Evolutionary conservation across 306 rosid genomes (phyloP), one percentile per base, ranked within the genome.

Genomic region (Medicago ruthenica): DNA sequence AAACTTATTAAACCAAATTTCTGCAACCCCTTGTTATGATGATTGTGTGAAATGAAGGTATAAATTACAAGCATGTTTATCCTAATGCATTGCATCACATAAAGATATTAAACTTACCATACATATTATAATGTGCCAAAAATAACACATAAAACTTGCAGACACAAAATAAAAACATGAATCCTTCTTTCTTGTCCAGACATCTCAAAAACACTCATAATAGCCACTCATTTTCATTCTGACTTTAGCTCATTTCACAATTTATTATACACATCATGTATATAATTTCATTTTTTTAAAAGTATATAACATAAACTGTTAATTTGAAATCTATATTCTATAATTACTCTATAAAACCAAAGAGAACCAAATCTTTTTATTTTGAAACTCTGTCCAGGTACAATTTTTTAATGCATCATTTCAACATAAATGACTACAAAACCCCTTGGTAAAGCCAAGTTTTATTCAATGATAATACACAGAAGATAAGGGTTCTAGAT

Each of bases 401-500:
- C 10, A 60, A 2, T 2, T 45, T 45, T 39, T 12, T 6, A 48
- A 15, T 48, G 55, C 55, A 48, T 48, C 55, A 48, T 48, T 48
- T 18, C 6, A 40, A 17, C 54, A 41, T 22, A 45, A 65, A 21
- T 14, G 11, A 67, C 14, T 50, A 47, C 20, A 62, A 44, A 44
- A 4, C 34, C 7, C 62, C 15, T 9, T 1, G 47, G 37, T 9
- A 24, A 67, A n/a, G 17, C 67, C 67, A 24, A 24, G 7, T 24
- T 70, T 78, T 69, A 77, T 77, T 69, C 5, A 12, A 57, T 5
- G 21, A 55, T 20, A 8, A 55, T 55, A 55, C 34, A 67, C 31
- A 67, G 12, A 11, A 57, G 8, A 31, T 4, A 67, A 48, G 13
- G 62, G 75, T 57, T 57, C 61, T 17, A 27, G 12, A 77, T 6